phyloP scores from a whole-genome alignment of 2,329 filamentous ascomycete species.

The Trichoderma koningiopsis region DNA sequence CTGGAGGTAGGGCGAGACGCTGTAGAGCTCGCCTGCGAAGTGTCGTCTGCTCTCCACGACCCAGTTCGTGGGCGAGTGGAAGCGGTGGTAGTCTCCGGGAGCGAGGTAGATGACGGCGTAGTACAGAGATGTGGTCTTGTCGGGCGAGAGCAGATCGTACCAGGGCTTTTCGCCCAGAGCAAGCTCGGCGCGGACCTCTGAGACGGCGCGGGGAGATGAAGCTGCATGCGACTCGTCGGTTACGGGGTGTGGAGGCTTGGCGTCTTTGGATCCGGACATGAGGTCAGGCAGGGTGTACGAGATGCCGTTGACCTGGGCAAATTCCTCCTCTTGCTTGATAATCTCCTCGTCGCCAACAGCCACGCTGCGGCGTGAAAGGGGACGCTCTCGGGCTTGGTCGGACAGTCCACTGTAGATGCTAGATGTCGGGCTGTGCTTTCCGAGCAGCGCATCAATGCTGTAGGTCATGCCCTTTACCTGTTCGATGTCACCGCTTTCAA shows the following conservation, averaged over 20 bases:
- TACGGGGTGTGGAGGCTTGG: conserved; percentile 43
- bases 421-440: conserved; percentile 60
- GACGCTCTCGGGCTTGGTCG: conserved; percentile 25
- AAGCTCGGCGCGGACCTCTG: conserved; percentile 81
- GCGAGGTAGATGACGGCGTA: conserved; percentile 96
- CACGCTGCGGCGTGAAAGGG: conserved; percentile 33
- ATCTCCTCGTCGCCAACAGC: conserved; percentile 60
- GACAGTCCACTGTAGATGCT: conserved; percentile 51
- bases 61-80: conserved; percentile 95
- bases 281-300: conserved; percentile 89
- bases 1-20: conserved; percentile 92
- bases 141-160: conserved; percentile 66
- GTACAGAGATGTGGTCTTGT: conserved; percentile 74
- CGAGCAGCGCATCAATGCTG: conserved; percentile 88
- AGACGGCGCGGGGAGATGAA: conserved; percentile 71
- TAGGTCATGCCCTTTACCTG: conserved; percentile 99
- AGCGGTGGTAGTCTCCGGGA: conserved; percentile 96
- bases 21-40: conserved; percentile 95
- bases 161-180: conserved; percentile 71
- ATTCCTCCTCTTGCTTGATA: conserved; percentile 83
- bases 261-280: conserved; percentile 65
- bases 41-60: conserved; percentile 93
- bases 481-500: conserved; percentile 92
- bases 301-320: conserved; percentile 91
- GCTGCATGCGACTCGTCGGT: conserved; percentile 71